Evolutionary conservation across 768 basidiomycete genomes (phyloP).

Genomic region (Phlebiopsis gigantea): DNA sequence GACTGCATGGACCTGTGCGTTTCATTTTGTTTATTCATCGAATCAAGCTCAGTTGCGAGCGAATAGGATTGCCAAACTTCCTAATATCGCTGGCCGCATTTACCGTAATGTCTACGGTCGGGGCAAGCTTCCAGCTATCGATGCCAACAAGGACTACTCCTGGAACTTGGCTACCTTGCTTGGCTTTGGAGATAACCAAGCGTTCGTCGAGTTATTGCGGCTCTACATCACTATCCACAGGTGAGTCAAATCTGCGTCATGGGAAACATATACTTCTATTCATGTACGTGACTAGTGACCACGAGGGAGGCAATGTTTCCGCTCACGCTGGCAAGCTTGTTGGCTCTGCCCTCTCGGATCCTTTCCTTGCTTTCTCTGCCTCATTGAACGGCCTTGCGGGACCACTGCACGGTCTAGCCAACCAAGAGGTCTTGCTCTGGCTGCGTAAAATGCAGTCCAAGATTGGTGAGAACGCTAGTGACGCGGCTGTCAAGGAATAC

Average conservation of each 20-base stretch:
- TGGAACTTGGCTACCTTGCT: slow-evolving; percentile 86
- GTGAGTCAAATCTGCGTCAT: slow-evolving; percentile 24
- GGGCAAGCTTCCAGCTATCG: slow-evolving; percentile 85
- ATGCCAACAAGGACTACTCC: slow-evolving; percentile 81
- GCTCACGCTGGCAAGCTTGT: slow-evolving; percentile 92
- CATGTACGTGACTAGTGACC: slow-evolving; percentile 50
- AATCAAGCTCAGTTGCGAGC: neutral
- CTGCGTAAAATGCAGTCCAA: slow-evolving; percentile 87
- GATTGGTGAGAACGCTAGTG: slow-evolving; percentile 80
- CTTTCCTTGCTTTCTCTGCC: slow-evolving; percentile 92
- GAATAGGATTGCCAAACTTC: slow-evolving; percentile 87
- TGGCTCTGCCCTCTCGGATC: slow-evolving; percentile 93
- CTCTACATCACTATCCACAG: slow-evolving; percentile 98
- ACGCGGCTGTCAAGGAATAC: slow-evolving; percentile 88
- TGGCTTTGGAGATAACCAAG: slow-evolving; percentile 83
- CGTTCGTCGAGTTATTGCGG: slow-evolving; percentile 90
- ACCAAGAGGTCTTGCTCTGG: slow-evolving; percentile 97
- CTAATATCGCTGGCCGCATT: slow-evolving; percentile 92
- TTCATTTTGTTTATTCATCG: neutral
- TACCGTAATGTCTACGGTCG: slow-evolving; percentile 84
- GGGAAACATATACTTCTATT: neutral
- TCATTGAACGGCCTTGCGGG: slow-evolving; percentile 95
- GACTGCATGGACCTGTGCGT: slow-evolving; percentile 80
- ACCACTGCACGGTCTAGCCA: slow-evolving; percentile 93
- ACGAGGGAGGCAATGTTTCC: slow-evolving; percentile 98